Evolutionary conservation across 768 basidiomycete genomes (phyloP), one percentile per base, ranked within the genome.

Genomic region (Mycena pura): DNA sequence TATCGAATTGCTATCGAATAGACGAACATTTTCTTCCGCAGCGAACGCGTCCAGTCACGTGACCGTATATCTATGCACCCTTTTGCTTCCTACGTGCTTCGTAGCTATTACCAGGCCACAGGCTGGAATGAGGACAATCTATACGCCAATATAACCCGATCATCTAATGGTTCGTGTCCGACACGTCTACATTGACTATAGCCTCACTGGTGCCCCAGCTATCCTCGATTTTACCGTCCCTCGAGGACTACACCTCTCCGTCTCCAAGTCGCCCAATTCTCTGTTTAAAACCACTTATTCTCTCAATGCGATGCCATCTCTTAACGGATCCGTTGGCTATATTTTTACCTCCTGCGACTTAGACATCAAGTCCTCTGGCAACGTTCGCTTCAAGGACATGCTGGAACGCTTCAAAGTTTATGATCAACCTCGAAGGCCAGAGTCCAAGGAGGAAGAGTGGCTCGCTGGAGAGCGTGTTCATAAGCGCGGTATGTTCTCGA

Each of bases 121-220:
- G 92, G 93, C 63, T 99, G 96, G 96, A 95, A 95, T 68, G 93
- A 96, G 72, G 96, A 98, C 75, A 96, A 96, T 69, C 80, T 96
- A 21, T 98, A 93, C 70, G 86, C 91, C 3, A 93, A 96, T 65
- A 69, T 99, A 41, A 97, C 94, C 1, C 86, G 93, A 54, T 92
- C 94, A 32, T 96, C 95, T 2, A 89, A 85, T 77, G 92, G 95
- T 96, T 31, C 62, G 75, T 62, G 34, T 5, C 39, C 21, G 19
- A 7, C 38, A n/a, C 59, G 3, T 44, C 32, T n/a, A 22, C 5
- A 24, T 38, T 36, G 57, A 47, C 27, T 38, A 52, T 39, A 39
- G 67, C 14, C 70, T 58, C 34, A 56, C 34, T 32, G 28, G 24
- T 43, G 15, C 7, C 19, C 21, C 72, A 94, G 95, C 95, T 21